Evolutionary conservation across 495 filamentous ascomycete species (phyloP).

Genomic region (Aspergillus nanangensis): DNA sequence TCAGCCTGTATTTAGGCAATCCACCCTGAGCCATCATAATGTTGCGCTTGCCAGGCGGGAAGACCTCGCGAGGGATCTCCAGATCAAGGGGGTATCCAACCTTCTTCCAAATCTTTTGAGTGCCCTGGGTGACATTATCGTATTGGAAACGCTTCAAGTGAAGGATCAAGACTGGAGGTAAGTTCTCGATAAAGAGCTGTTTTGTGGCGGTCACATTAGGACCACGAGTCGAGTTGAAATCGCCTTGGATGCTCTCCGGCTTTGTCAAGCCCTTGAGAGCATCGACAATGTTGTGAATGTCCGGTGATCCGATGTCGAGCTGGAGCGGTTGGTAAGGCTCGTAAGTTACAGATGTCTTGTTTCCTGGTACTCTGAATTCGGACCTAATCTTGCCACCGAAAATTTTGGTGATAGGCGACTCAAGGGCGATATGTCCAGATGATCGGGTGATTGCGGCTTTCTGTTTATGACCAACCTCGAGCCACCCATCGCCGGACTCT

Average conservation of each 20-base stretch:
- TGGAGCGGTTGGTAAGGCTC: constrained; percentile 94
- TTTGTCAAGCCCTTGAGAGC: constrained; percentile 81
- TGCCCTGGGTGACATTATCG: constrained; percentile 75
- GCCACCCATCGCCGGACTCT: constrained; percentile 60
- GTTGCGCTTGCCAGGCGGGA: constrained; percentile 69
- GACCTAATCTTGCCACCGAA: constrained; percentile 92
- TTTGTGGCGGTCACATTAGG: constrained; percentile 76
- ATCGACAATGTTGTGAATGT: constrained; percentile 87
- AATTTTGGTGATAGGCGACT: constrained; percentile 87
- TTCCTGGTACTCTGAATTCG: constrained; percentile 79
- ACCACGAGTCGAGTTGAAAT: constrained; percentile 79
- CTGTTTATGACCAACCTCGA: constrained; percentile 92
- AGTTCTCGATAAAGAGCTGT: constrained; percentile 89
- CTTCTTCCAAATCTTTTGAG: constrained; percentile 98
- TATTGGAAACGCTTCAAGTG: constrained; percentile 98
- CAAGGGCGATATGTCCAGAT: constrained; percentile 65
- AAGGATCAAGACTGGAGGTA: constrained; percentile 89
- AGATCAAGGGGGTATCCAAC: constrained; percentile 91
- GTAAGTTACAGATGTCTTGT: constrained; percentile 84
- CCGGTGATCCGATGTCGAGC: constrained; percentile 81
- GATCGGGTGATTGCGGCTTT: constrained; percentile 82
- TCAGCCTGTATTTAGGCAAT: constrained; percentile 76
- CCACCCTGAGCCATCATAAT: constrained; percentile 57
- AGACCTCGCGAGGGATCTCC: constrained; percentile 90
- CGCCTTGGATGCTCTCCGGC: constrained; percentile 77